A percentile compares a stretch with the other conserved stretches of the same genome.
phyloP scores from a whole-genome alignment of 768 basidiomycete genomes.

The Rhizopogon rudus region DNA sequence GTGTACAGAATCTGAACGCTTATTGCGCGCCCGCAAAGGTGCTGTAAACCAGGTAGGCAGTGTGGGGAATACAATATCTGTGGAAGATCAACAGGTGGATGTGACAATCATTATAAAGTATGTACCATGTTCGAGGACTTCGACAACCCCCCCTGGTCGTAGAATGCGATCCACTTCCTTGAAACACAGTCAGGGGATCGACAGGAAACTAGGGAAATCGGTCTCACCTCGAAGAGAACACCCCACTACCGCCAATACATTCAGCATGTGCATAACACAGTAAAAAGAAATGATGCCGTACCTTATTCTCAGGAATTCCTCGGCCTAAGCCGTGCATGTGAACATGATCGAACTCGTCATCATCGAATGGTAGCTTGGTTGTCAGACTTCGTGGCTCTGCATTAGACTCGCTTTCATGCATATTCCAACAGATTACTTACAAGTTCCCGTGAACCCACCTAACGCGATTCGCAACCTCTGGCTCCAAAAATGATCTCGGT shows the following conservation, averaged over 20 bases:
- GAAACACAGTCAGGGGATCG: conserved; percentile 3
- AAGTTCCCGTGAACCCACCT: conserved; percentile 77
- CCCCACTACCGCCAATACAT: conserved; percentile 47
- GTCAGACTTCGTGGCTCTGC: conserved; percentile 45
- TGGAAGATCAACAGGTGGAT: neutral
- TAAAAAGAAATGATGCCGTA: conserved; percentile 13
- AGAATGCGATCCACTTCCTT: conserved; percentile 73
- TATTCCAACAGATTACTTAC: conserved; percentile 32
- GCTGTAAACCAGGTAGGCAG: conserved; percentile 77
- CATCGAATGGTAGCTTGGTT: conserved; percentile 73
- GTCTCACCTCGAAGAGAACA: conserved; percentile 53
- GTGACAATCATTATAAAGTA: neutral
- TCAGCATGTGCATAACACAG: conserved; percentile 7
- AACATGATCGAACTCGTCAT: conserved; percentile 81
- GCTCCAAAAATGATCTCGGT: conserved; percentile 46
- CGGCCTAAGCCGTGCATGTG: conserved; percentile 61
- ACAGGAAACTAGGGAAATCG: neutral
- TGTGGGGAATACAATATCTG: conserved; percentile 73
- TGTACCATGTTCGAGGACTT: conserved; percentile 71
- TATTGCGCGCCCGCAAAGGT: conserved; percentile 52
- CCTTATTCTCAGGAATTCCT: conserved; percentile 75
- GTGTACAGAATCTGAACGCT: conserved; percentile 44
- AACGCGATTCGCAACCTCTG: conserved; percentile 51
- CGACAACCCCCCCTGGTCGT: conserved; percentile 63
- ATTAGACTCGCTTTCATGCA: neutral